Evolutionary conservation across 306 rosid species (phyloP), one percentile per base, ranked within the genome.

Genomic region (Urtica urens): DNA sequence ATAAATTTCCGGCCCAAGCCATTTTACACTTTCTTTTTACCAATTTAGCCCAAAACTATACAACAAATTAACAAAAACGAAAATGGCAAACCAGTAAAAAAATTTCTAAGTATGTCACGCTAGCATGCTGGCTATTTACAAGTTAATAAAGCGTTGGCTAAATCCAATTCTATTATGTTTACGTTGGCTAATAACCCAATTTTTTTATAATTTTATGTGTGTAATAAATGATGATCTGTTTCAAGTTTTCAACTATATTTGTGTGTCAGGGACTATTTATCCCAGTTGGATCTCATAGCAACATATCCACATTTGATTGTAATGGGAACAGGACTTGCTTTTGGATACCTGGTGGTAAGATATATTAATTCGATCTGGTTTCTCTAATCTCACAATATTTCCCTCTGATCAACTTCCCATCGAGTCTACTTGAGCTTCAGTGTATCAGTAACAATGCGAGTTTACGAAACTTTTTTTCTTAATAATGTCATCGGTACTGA

Each of bases 301-400:
- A 76, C 64, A 38, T 81, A 82, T 69, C 96, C 87, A 58, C 93
- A 85, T 77, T 71, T 92, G 64, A 84, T 79, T 39, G 27, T 85
- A 5, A 24, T 74, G 63, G 99, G 96, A 75, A 80, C 84, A 4
- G 94, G 94, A 51, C 95, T 85, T 57, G 84, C 87, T 50, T 90
- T 85, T 43, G 96, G 96, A 46, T 92, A 61, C 58, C 78, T 92
- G 52, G 99, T 92, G 87, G 96, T 85, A 65, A 71, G 76, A 57
- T 38, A 51, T 25, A 45, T 34, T 0, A 59, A 45, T 53, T 38
- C 7, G 7, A n/a, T 26, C 11, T 55, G n/a, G 28, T 61, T 24
- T 16, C 39, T 62, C 45, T 15, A 38, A 42, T 24, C 46, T 64
- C 21, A 43, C 21, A 7, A 17, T 53, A 44, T 49, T 27, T 29